These are phyloP conservation scores for Coemansia sp. DNA, from an alignment of 192 early-diverging fungal genomes.

Conservation along the genomic window DNA sequence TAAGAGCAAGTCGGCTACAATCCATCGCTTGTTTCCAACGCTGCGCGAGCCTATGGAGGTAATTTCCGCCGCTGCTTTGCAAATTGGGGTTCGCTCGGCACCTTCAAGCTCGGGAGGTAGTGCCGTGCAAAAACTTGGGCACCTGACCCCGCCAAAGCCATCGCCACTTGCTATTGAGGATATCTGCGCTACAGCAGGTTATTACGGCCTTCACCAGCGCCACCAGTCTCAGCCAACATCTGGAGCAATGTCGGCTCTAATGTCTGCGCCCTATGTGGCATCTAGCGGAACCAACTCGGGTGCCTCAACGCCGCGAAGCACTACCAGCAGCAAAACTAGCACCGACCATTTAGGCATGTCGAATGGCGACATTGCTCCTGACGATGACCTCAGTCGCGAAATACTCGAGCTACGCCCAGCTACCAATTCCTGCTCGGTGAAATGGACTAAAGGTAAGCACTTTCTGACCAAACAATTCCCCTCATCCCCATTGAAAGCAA, in stretches of 20 bases:
- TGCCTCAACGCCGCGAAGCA: conserved; percentile 10
- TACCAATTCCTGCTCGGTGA: conserved; percentile 36
- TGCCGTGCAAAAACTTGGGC: neutral
- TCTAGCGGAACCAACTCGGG: conserved; percentile 4
- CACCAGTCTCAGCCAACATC: conserved; percentile 2
- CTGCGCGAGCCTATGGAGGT: conserved; percentile 21
- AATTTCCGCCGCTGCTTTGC: conserved; percentile 16
- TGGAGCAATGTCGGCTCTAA: neutral
- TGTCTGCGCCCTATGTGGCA: neutral
- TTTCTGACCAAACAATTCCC: neutral
- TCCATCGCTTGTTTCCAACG: conserved; percentile 46
- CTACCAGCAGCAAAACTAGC: neutral
- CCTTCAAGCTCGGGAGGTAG: neutral
- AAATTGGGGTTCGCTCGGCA: neutral
- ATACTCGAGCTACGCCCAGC: conserved; percentile 35
- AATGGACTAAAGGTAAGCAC: conserved; percentile 55
- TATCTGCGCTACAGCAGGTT: neutral
- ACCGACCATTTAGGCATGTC: neutral
- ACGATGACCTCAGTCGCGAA: conserved; percentile 36
- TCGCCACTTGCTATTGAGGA: conserved; percentile 5
- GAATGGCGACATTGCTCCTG: neutral
- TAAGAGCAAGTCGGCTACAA: conserved; percentile 30
- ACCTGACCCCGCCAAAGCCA: conserved; percentile 5
- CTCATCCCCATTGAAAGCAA: neutral
- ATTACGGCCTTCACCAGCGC: neutral